Evolutionary conservation across 768 basidiomycete genomes (phyloP), one percentile per base, ranked within the genome.

Genomic region (Psilocybe cubensis): DNA sequence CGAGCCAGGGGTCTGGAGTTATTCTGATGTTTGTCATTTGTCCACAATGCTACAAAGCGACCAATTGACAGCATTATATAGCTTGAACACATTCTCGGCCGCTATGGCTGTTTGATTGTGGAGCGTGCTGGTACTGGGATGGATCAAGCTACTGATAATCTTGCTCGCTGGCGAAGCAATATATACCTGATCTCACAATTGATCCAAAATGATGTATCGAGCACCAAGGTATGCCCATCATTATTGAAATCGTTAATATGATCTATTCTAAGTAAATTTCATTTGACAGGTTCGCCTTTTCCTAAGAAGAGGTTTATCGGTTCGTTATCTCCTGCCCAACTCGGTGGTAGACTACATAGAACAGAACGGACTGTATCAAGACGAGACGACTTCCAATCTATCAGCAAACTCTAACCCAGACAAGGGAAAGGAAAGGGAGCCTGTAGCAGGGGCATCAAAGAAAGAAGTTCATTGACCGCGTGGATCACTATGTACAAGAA

Each of bases 1-100:
- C 63, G 95, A 98, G 76, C 97, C 97, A 24, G 96, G 97, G 17
- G 96, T 99, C 33, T 99, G 97, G 97, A 86, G 89, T 54, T 88
- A 95, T 66, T 81, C 85, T 58, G 97, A 99, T 82, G 95, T 96
- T 74, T 70, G 94, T 82, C 42, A 58, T 51, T 61, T 57, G 38
- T 50, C 48, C 38, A 41, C 50, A 38, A 51, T 33, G 38, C 21
- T 46, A 29, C 8, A 52, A 48, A 23, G 35, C 31, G 46, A 45
- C 38, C 31, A 48, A 10, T 42, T 60, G 24, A 54, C 49, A 44
- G 41, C 52, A 52, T 44, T 46, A 28, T 24, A 57, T 44, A 98
- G 95, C 83, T 99, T 43, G 94, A 96, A 66, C 94, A 96, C 75
- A 98, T 99, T 71, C 80, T 98, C 18, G 96, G 96, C 33, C 84